A percentile compares a stretch with the other conserved stretches of the same genome.
Evolutionary conservation across 1,284 basidiomycete genomes (phyloP).

Genomic region (Mycosarcoma mackinlayi): DNA sequence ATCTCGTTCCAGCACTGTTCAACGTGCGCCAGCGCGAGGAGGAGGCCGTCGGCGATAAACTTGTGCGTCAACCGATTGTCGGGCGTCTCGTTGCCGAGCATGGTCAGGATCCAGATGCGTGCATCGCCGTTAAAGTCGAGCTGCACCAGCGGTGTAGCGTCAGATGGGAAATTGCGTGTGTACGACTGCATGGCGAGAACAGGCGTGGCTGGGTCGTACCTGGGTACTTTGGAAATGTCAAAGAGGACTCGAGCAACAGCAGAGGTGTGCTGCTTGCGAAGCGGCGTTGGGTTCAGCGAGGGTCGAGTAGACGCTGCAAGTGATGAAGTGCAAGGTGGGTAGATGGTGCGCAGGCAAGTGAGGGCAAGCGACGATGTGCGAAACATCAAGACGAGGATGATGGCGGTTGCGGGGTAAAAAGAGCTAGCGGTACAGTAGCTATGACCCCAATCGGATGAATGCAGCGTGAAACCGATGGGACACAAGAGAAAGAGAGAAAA

Average conservation of each 20-base stretch:
- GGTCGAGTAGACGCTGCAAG: not conserved
- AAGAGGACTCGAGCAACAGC: not conserved
- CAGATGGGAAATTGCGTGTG: constrained; percentile 26
- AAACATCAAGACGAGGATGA: constrained; percentile 4
- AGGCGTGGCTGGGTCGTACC: constrained; percentile 9
- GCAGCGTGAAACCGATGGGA: too few species aligned
- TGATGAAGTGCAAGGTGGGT: not conserved
- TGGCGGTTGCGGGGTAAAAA: not conserved
- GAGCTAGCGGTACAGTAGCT: too few species aligned
- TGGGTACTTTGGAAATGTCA: constrained; percentile 16
- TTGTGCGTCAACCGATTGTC: constrained; percentile 78
- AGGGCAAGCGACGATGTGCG: not conserved
- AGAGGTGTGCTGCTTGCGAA: not conserved
- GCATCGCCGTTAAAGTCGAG: constrained; percentile 38
- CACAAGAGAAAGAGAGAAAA: too few species aligned
- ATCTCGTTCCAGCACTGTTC: constrained; percentile 80
- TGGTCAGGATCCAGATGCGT: constrained; percentile 53
- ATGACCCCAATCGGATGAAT: too few species aligned
- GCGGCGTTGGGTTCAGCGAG: not conserved
- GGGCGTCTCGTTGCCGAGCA: constrained; percentile 64
- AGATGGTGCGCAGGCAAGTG: constrained; percentile 4
- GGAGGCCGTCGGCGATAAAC: constrained; percentile 74
- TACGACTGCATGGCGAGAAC: constrained; percentile 31
- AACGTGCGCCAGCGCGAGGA: constrained; percentile 80
- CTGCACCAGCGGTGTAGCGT: constrained; percentile 16